phyloP scores from a whole-genome alignment of 306 rosid genomes.

The Cicer judaicum region DNA sequence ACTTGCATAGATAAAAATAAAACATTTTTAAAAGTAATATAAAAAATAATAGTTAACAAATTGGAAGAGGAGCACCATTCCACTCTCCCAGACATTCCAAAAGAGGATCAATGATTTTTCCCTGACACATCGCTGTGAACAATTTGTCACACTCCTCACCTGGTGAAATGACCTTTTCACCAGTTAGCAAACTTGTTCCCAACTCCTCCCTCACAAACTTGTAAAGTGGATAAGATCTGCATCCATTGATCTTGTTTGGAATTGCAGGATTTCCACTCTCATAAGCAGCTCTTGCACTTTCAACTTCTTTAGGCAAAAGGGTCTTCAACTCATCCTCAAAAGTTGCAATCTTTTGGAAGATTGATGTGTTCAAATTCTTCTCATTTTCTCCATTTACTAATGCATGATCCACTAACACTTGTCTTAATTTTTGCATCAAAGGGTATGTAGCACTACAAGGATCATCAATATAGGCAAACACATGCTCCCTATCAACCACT shows the following conservation, averaged over 20 bases:
- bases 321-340: slow-evolving; percentile 74
- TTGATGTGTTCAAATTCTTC: slow-evolving; percentile 68
- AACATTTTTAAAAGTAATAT: background rate
- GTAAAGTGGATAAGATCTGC: slow-evolving; percentile 88
- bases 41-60: slow-evolving; percentile 46
- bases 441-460: slow-evolving; percentile 83
- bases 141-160: slow-evolving; percentile 84
- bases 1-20: slow-evolving; percentile 33
- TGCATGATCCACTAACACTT: slow-evolving; percentile 79
- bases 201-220: slow-evolving; percentile 78
- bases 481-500: slow-evolving; percentile 77
- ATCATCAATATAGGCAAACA: slow-evolving; percentile 71
- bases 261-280: slow-evolving; percentile 63
- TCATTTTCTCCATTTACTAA: slow-evolving; percentile 62
- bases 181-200: slow-evolving; percentile 59
- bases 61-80: slow-evolving; percentile 88
- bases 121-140: slow-evolving; percentile 71
- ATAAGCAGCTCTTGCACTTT: slow-evolving; percentile 59
- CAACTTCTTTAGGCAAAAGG: slow-evolving; percentile 79
- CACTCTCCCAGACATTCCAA: slow-evolving; percentile 72
- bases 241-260: slow-evolving; percentile 67
- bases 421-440: slow-evolving; percentile 74
- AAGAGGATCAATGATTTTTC: slow-evolving; percentile 79
- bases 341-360: slow-evolving; percentile 77
- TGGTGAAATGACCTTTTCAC: slow-evolving; percentile 72